phyloP scores from a whole-genome alignment of 768 basidiomycete species.

The Omphalotus guepiniiformis region DNA sequence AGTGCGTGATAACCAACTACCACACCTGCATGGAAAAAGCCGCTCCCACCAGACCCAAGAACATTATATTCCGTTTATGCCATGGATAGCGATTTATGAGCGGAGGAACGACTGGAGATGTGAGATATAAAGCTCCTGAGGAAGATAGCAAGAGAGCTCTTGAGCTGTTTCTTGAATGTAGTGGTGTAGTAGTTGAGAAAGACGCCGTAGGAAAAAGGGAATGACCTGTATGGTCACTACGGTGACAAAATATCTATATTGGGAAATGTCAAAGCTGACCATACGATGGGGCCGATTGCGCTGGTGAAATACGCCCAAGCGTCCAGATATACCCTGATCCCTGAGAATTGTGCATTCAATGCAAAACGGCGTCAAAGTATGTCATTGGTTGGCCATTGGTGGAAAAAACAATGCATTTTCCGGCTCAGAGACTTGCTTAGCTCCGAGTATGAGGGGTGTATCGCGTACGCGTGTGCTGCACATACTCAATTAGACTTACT shows the following conservation, averaged over 20 bases:
- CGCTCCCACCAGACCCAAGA: conserved; percentile 20
- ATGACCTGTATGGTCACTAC: conserved; percentile 13
- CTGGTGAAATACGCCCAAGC: conserved; percentile 16
- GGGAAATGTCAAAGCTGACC: neutral
- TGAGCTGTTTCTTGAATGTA: conserved; percentile 17
- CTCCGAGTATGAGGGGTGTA: too few relatives aligned
- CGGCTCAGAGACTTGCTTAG: neutral
- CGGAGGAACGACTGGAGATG: conserved; percentile 20
- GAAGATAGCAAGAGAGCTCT: conserved; percentile 12
- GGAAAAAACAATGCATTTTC: neutral
- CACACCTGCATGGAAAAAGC: conserved; percentile 19
- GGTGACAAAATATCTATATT: too few relatives aligned
- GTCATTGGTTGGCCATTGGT: too few relatives aligned
- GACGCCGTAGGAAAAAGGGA: conserved; percentile 26
- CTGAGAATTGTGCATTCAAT: too few relatives aligned
- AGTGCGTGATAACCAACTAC: conserved; percentile 17
- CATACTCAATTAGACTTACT: too few relatives aligned
- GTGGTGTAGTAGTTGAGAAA: conserved; percentile 23
- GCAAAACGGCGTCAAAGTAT: too few relatives aligned
- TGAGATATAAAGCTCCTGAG: conserved; percentile 25
- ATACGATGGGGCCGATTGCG: conserved; percentile 22
- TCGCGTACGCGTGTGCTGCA: too few relatives aligned
- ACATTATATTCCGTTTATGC: conserved; percentile 16
- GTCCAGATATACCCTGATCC: too few relatives aligned
- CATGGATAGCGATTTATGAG: conserved; percentile 20